A percentile compares a stretch with the other conserved stretches of the same genome.
phyloP scores from a whole-genome alignment of 1,284 basidiomycete species.

The Sanghuangporus baumii region DNA sequence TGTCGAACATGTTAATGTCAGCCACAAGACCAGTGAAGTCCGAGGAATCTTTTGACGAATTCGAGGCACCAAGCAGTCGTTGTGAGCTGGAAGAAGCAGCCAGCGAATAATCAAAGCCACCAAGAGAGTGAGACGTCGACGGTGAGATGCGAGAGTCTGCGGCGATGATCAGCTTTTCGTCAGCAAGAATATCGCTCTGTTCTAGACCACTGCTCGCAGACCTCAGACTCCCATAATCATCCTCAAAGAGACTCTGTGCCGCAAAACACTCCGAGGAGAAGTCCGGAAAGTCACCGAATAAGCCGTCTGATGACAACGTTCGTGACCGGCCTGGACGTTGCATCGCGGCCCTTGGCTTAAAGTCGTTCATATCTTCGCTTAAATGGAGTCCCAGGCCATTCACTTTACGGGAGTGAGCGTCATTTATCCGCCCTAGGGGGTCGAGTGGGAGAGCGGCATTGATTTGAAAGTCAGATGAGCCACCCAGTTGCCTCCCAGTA shows the following conservation, averaged over 20 bases:
- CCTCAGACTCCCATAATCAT: neutral
- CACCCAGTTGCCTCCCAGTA: neutral
- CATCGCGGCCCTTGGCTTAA: neutral
- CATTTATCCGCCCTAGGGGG: neutral
- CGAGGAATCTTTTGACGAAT: neutral
- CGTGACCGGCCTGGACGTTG: neutral
- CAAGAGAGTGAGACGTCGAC: neutral
- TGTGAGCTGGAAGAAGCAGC: neutral
- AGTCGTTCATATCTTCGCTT: neutral
- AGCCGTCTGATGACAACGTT: neutral
- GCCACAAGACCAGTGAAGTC: constrained; percentile 27
- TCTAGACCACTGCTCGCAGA: neutral
- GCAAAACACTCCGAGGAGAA: neutral
- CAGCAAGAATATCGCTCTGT: constrained; percentile 4
- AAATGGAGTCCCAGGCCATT: constrained; percentile 4
- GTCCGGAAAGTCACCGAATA: neutral
- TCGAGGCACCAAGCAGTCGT: neutral
- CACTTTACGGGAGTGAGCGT: neutral
- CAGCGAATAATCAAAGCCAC: neutral
- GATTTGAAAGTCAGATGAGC: constrained; percentile 7
- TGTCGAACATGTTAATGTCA: constrained; percentile 40
- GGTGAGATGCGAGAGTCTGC: neutral
- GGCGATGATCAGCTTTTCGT: neutral
- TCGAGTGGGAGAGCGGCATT: neutral
- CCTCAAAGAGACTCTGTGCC: neutral